These are phyloP conservation scores for Hansenula sp. DNA, from an alignment of 1,139 yeast genomes.

Conservation along the genomic window DNA sequence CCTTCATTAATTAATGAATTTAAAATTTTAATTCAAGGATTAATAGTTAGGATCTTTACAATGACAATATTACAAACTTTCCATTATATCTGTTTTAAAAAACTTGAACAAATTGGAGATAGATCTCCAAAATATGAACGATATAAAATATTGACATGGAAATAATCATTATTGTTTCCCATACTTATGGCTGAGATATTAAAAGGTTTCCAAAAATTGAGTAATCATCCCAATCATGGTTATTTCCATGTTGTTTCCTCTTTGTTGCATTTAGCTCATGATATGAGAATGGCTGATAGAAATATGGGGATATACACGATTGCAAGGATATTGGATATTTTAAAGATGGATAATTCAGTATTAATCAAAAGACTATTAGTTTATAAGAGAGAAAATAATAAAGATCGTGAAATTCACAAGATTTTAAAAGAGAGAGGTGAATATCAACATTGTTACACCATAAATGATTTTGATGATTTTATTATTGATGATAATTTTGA, in stretches of 20 bases:
- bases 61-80: slow-evolving; percentile 7
- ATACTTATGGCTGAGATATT: slow-evolving; percentile 11
- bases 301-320: slow-evolving; percentile 9
- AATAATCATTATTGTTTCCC: slow-evolving; percentile 9
- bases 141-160: slow-evolving; percentile 10
- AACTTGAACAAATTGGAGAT: slow-evolving; percentile 9
- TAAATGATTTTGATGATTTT: slow-evolving; percentile 9
- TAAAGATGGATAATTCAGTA: slow-evolving; percentile 8
- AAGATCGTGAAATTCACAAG: slow-evolving; percentile 1
- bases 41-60: slow-evolving; percentile 7
- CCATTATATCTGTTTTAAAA: slow-evolving; percentile 12
- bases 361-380: slow-evolving; percentile 9
- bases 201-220: slow-evolving; percentile 8
- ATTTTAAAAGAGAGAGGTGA: slow-evolving; percentile 5
- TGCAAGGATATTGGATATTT: slow-evolving; percentile 6
- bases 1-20: slow-evolving; percentile 4
- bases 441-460: slow-evolving; percentile 2
- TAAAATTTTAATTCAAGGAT: slow-evolving; percentile 6
- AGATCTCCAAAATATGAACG: slow-evolving; percentile 2
- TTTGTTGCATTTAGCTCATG: slow-evolving; percentile 10
- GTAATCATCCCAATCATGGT: slow-evolving; percentile 7
- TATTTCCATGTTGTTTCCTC: slow-evolving; percentile 8
- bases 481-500: slow-evolving; percentile 8
- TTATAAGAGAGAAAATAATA: slow-evolving; percentile 4
- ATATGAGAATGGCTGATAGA: slow-evolving; percentile 12